Percentiles rank a stretch among this genome's conserved stretches.
These are phyloP conservation scores for Pseudisothecium myosuroides DNA, from an alignment of 225 moss, liverwort and hornwort species.

Conservation along the genomic window DNA sequence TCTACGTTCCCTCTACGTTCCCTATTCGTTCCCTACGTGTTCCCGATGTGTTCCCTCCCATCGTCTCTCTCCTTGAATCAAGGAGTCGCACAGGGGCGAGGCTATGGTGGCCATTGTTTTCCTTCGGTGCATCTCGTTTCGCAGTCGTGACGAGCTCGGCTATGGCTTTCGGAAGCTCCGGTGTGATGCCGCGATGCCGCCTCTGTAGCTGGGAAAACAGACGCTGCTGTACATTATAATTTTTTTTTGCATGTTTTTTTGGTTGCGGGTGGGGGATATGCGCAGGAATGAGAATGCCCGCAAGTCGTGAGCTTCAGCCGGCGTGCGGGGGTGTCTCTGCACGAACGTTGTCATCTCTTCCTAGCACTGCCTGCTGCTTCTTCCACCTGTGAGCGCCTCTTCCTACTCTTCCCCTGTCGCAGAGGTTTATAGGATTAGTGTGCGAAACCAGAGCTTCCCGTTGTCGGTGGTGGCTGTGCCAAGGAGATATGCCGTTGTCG, in stretches of 20 bases:
- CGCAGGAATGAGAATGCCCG: slow-evolving; percentile 38
- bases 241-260: not conserved
- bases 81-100: not conserved
- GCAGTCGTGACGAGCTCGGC: not conserved
- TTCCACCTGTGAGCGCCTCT: slow-evolving; percentile 32
- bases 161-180: slow-evolving; percentile 8
- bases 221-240: not conserved
- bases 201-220: not conserved
- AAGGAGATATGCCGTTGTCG: not conserved
- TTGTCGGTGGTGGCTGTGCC: not conserved
- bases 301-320: slow-evolving; percentile 6
- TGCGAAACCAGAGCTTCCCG: not conserved
- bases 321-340: slow-evolving; percentile 22
- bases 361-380: slow-evolving; percentile 22
- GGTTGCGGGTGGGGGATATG: not conserved
- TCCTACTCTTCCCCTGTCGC: not conserved
- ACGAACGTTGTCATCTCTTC: not conserved
- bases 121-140: not conserved
- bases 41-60: not conserved
- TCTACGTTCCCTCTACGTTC: not conserved
- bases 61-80: slow-evolving; percentile 55
- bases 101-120: not conserved
- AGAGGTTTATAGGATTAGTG: not conserved
- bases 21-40: not conserved
- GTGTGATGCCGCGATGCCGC: not conserved